Evolutionary conservation across 2,329 filamentous ascomycete genomes (phyloP).

Genomic region (Colletotrichum cereale): DNA sequence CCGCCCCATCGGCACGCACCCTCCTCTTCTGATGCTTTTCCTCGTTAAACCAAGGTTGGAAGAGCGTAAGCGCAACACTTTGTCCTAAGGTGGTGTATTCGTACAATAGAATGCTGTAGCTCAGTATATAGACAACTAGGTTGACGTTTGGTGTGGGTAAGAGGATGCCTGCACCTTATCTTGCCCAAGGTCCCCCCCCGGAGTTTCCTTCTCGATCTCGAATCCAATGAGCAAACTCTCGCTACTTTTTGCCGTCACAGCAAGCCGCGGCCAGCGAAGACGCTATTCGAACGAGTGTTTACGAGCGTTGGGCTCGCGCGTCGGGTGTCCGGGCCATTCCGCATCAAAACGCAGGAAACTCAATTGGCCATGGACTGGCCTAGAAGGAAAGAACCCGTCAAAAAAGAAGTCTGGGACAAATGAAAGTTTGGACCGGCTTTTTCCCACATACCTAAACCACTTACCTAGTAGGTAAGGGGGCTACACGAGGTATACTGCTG

Average conservation of each 20-base stretch:
- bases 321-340: neutral
- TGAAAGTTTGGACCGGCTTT: neutral
- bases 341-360: neutral
- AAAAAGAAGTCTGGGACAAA: neutral
- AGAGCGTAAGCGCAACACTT: constrained; percentile 2
- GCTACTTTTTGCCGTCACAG: neutral
- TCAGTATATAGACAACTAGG: neutral
- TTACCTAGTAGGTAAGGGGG: too few species aligned
- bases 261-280: neutral
- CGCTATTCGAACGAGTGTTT: neutral
- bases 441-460: neutral
- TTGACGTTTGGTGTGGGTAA: neutral
- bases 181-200: neutral
- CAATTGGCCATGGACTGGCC: neutral
- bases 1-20: constrained; percentile 24
- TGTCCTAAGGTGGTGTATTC: neutral
- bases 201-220: neutral
- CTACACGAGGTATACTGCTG: too few species aligned
- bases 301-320: neutral
- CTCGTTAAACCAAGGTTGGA: constrained; percentile 1
- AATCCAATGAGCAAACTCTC: neutral
- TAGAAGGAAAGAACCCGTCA: neutral
- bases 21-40: constrained; percentile 17
- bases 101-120: neutral
- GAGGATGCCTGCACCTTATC: neutral